phyloP scores from a whole-genome alignment of 2,329 filamentous ascomycete species.

The Venturia oleaginea region DNA sequence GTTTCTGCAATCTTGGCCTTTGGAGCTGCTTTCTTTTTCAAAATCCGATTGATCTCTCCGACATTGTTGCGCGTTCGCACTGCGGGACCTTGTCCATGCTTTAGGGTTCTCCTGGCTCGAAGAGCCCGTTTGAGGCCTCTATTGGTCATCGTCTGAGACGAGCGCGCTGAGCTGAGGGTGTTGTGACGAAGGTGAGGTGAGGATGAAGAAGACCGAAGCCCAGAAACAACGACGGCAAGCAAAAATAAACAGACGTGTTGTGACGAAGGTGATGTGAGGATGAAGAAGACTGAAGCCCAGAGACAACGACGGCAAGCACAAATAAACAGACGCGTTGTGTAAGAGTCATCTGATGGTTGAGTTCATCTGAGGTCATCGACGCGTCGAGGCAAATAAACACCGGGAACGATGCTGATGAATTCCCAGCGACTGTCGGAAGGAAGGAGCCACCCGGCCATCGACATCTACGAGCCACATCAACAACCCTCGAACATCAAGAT shows the following conservation, averaged over 20 bases:
- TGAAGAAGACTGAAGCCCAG: not conserved
- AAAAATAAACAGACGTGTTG: not conserved
- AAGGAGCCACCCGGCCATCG: not conserved
- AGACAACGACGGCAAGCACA: not conserved
- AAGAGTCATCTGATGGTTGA: not conserved
- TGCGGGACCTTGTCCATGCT: no score
- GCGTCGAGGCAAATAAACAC: not conserved
- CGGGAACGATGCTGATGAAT: not conserved
- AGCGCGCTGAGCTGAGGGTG: not conserved
- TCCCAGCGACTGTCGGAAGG: not conserved
- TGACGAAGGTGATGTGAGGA: not conserved
- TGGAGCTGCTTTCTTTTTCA: no score
- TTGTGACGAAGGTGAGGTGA: not conserved
- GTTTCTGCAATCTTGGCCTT: no score
- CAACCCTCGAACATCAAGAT: not conserved
- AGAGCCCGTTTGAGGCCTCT: not conserved
- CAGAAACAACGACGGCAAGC: not conserved
- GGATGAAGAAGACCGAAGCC: not conserved
- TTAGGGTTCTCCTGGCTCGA: not conserved
- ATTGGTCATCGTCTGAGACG: not conserved
- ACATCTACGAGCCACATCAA: not conserved
- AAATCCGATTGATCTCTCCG: not conserved
- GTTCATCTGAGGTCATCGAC: not conserved
- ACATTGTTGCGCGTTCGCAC: no score
- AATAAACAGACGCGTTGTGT: not conserved